Conservation (phyloP, 371 early-diverging fungal genomes). For the Coemansia linderi region DNA sequence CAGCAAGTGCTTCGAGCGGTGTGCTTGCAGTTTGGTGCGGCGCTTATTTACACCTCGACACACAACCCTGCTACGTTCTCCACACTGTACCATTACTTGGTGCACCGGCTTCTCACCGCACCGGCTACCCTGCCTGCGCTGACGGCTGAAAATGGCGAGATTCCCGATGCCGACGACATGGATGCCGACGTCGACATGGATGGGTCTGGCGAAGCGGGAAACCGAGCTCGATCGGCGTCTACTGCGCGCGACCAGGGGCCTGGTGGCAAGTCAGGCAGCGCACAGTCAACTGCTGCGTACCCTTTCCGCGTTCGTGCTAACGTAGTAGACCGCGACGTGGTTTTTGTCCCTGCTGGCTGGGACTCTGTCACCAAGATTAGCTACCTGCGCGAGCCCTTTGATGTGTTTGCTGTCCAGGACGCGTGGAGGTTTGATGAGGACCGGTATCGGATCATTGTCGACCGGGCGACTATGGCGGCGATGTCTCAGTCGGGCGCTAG, state of each 20-base stretch:
- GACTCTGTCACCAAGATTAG: slow-evolving; percentile 86
- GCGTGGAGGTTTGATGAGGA: slow-evolving; percentile 61
- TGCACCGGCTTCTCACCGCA: slow-evolving; percentile 67
- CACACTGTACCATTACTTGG: slow-evolving; percentile 77
- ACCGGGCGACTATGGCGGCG: slow-evolving; percentile 13
- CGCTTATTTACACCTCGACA: slow-evolving; percentile 86
- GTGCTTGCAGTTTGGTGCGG: slow-evolving; percentile 91
- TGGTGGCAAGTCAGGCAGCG: slow-evolving; percentile 6
- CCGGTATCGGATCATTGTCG: slow-evolving; percentile 38
- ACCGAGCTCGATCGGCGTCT: slow-evolving; percentile 1
- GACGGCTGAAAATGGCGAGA: neutral
- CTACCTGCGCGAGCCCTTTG: slow-evolving; percentile 73
- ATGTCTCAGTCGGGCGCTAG: neutral
- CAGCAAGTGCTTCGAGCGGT: slow-evolving; percentile 89
- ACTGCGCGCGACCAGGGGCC: neutral
- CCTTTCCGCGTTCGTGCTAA: slow-evolving; percentile 71
- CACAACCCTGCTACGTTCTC: slow-evolving; percentile 76
- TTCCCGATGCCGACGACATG: neutral
- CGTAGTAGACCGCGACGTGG: slow-evolving; percentile 84
- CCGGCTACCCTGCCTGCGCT: slow-evolving; percentile 8
- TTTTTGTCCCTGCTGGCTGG: slow-evolving; percentile 91
- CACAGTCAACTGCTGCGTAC: slow-evolving; percentile 33
- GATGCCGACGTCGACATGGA: slow-evolving; percentile 8
- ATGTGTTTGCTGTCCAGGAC: slow-evolving; percentile 60
- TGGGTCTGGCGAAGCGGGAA: neutral